phyloP scores from a whole-genome alignment of 495 filamentous ascomycete species.

The Hypoxylon lienhwacheense region DNA sequence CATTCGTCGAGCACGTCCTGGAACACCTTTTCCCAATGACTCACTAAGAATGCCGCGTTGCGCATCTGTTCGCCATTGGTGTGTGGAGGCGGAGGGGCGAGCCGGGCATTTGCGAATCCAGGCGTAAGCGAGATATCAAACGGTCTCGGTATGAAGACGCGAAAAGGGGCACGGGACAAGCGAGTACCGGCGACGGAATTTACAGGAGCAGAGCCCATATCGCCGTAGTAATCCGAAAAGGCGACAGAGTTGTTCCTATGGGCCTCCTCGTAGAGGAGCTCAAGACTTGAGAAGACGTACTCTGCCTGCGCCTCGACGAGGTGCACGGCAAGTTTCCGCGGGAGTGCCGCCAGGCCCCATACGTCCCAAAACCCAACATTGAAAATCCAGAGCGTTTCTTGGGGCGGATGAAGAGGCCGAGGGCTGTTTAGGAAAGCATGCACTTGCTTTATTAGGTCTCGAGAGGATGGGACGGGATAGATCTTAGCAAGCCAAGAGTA shows the following conservation, averaged over 20 bases:
- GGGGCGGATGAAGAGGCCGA: constrained; percentile 24
- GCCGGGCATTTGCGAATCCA: constrained; percentile 41
- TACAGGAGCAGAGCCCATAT: not conserved
- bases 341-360: constrained; percentile 48
- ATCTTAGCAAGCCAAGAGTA: constrained; percentile 43
- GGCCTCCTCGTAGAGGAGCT: constrained; percentile 46
- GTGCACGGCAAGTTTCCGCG: constrained; percentile 36
- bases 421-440: constrained; percentile 42
- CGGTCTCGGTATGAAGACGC: constrained; percentile 46
- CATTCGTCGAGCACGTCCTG: constrained; percentile 33
- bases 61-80: constrained; percentile 41
- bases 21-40: constrained; percentile 40
- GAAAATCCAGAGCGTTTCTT: constrained; percentile 51
- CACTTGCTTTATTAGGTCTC: constrained; percentile 48
- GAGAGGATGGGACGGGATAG: constrained; percentile 37
- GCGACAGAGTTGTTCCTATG: constrained; percentile 35
- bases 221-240: constrained; percentile 26
- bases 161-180: constrained; percentile 36
- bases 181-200: not conserved
- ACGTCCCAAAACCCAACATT: constrained; percentile 54
- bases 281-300: constrained; percentile 45
- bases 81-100: constrained; percentile 32
- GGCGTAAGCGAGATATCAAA: constrained; percentile 51
- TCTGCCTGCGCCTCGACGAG: constrained; percentile 36
- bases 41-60: constrained; percentile 41